Conservation (phyloP, 306 rosid genomes). For the Ceratonia siliqua region DNA sequence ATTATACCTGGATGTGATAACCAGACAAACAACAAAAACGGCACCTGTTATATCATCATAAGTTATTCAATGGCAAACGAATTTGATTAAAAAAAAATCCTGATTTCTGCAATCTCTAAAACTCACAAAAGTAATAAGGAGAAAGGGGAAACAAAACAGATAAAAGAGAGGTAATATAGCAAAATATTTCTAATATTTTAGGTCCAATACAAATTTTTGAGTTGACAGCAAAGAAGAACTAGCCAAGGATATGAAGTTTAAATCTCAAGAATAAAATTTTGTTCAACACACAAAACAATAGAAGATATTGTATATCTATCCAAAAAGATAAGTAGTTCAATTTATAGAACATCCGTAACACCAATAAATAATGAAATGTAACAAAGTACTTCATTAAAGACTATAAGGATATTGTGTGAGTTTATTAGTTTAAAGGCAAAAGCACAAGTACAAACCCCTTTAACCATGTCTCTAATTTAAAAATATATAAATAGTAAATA, state of each 20-base stretch:
- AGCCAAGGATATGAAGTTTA: not conserved
- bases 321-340: constrained; percentile 20
- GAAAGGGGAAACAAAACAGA: constrained; percentile 10
- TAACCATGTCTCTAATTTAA: constrained; percentile 2
- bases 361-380: not conserved
- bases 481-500: constrained; percentile 5
- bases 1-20: constrained; percentile 81
- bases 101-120: constrained; percentile 2
- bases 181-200: constrained; percentile 18
- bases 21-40: constrained; percentile 81
- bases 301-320: constrained; percentile 8
- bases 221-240: not conserved
- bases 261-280: constrained; percentile 19
- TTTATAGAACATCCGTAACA: not conserved
- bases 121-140: constrained; percentile 17
- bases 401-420: not conserved
- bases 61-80: constrained; percentile 28
- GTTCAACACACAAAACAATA: constrained; percentile 16
- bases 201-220: not conserved
- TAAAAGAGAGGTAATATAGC: not conserved
- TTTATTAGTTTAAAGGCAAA: constrained; percentile 13
- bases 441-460: constrained; percentile 14
- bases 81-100: not conserved
- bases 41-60: constrained; percentile 64
- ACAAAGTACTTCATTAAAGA: constrained; percentile 21